These are phyloP conservation scores for Dactylella cylindrospora DNA, from an alignment of 2,329 filamentous ascomycete species.

Conservation along the genomic window DNA sequence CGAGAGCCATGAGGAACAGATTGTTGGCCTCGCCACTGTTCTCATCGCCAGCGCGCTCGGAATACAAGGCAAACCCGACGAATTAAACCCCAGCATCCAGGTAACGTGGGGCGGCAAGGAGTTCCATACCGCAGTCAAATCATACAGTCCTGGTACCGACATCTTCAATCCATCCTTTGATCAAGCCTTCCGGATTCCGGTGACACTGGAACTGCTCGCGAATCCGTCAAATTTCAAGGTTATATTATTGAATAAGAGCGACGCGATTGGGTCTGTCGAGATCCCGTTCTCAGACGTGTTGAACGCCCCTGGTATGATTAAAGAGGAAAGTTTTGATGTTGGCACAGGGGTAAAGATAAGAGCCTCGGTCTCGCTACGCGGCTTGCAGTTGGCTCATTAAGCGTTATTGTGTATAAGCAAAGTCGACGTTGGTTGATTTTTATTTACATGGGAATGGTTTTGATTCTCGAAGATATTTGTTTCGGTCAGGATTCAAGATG, in stretches of 20 bases:
- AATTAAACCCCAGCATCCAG: constrained; percentile 56
- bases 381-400: constrained; percentile 45
- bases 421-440: background rate
- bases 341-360: constrained; percentile 51
- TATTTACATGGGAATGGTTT: background rate
- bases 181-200: constrained; percentile 54
- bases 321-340: constrained; percentile 52
- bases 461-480: no score
- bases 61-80: constrained; percentile 54
- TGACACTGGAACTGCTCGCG: constrained; percentile 50
- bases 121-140: constrained; percentile 54
- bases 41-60: constrained; percentile 54
- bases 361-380: constrained; percentile 52
- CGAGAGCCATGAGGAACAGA: constrained; percentile 49
- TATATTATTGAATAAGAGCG: constrained; percentile 51
- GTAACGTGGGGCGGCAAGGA: constrained; percentile 54
- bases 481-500: no score
- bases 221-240: constrained; percentile 51
- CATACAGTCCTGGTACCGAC: constrained; percentile 55
- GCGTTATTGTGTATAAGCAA: background rate
- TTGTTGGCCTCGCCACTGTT: constrained; percentile 54
- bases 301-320: constrained; percentile 49
- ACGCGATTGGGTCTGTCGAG: constrained; percentile 51
- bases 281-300: constrained; percentile 52
- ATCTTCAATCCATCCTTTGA: constrained; percentile 58